Conservation (phyloP, 345 rosid species). For the Syzygium aqueum region DNA sequence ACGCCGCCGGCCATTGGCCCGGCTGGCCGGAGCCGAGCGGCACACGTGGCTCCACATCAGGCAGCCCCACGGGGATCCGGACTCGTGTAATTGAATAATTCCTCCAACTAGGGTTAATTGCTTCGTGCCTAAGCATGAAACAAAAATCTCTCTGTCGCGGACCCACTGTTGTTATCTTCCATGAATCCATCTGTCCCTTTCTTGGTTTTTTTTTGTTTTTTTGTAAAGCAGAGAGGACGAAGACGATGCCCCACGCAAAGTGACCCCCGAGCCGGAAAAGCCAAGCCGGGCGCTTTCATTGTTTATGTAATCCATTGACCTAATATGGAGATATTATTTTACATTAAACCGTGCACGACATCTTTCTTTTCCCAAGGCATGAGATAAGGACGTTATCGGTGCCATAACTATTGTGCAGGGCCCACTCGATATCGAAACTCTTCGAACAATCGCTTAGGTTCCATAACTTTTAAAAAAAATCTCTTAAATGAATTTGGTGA, state of each 20-base stretch:
- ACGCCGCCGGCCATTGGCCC: not conserved
- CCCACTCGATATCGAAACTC: not conserved
- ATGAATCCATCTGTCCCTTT: not conserved
- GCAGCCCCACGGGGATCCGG: not conserved
- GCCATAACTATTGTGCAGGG: not conserved
- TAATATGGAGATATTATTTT: not conserved
- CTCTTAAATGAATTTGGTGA: not conserved
- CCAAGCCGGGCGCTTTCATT: not conserved
- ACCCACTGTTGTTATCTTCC: not conserved
- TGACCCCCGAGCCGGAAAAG: not conserved
- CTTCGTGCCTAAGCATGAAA: not conserved
- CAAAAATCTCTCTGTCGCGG: not conserved
- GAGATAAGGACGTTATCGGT: not conserved
- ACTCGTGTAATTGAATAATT: not conserved
- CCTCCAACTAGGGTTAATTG: not conserved
- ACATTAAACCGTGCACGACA: not conserved
- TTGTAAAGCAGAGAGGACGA: not conserved
- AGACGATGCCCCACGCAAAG: not conserved
- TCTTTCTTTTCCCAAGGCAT: not conserved
- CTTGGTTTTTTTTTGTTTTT: not conserved
- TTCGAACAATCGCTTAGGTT: fast-evolving
- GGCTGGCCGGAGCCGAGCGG: not conserved
- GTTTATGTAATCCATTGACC: not conserved
- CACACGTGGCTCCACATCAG: not conserved
- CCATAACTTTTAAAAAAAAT: not conserved